Conservation (phyloP, 306 rosid genomes). For the Acacia confusa region DNA sequence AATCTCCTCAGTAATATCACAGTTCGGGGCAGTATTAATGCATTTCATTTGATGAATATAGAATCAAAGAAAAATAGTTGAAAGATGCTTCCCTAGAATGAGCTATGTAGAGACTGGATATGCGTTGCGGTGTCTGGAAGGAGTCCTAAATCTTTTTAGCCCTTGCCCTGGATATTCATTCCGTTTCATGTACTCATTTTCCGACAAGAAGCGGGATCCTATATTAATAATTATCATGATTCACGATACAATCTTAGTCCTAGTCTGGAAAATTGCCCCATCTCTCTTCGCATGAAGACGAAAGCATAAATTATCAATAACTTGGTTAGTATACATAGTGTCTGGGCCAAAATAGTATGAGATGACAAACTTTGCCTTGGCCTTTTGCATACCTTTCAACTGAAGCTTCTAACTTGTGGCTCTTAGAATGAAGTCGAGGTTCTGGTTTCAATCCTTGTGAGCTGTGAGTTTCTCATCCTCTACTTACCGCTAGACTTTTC, state of each 20-base stretch:
- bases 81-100: not conserved
- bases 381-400: conserved; percentile 18
- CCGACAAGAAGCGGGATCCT: conserved; percentile 6
- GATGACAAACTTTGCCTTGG: conserved; percentile 12
- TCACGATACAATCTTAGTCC: conserved; percentile 18
- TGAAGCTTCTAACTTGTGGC: conserved; percentile 10
- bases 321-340: conserved; percentile 18
- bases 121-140: not conserved
- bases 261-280: conserved; percentile 12
- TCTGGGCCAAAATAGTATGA: conserved; percentile 4
- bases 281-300: conserved; percentile 18
- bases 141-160: not conserved
- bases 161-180: not conserved
- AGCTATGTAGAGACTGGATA: not conserved
- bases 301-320: conserved; percentile 18
- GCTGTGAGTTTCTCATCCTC: not conserved
- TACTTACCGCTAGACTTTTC: conserved; percentile 32
- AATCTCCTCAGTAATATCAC: not conserved
- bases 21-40: not conserved
- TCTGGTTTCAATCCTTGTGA: conserved; percentile 18
- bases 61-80: not conserved
- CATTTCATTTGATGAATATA: not conserved
- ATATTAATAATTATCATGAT: not conserved
- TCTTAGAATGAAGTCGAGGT: conserved; percentile 22
- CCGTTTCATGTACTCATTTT: not conserved